Evolutionary conservation across 805 yeast genomes (phyloP), one percentile per base, ranked within the genome.

Genomic region (Nakazawaea sp.): DNA sequence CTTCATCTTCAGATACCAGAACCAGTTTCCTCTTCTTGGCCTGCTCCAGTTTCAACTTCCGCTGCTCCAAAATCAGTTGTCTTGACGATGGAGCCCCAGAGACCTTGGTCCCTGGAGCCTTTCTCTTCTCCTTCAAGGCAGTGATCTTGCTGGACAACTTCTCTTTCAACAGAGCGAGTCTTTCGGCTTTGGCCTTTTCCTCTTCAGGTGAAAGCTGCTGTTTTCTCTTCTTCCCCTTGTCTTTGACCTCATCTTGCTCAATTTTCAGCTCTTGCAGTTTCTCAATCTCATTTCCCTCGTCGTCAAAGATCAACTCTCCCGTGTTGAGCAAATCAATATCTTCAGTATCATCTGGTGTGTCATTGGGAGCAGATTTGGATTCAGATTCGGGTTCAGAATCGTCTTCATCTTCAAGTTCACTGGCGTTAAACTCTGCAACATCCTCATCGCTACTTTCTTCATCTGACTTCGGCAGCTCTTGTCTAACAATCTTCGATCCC

Each of bases 51-150:
- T 66, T 62, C 46, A 61, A 65, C 49, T 78, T 82, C 43, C 84
- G 66, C 52, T 75, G 78, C 45, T 75, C 85, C 38, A 84, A 55
- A 27, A 81, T 68, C 55, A 83, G 89, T 47, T 87, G 94, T 58
- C 97, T 70, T 9, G 90, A 84, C 42, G 78, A 71, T 12, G 89
- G 88, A 0, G 96, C 92, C 18, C 96, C 96, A 4, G 70, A 66
- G 4, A 69, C 77, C 32, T 76, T 80, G 1, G 89, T 64, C 2
- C 97, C 97, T 1, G 94, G 92, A 1, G 97, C 98, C 51, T 82
- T 89, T 55, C 99, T 78, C 59, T 75, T 82, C 38, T 80, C 88
- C 47, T 79, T 77, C 62, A 92, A 51, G 7, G 61, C 62, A 40
- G 65, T 72, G 45, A 92, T 89, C 56, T 78, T 85, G 13, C 71